Conservation (phyloP, 2,329 filamentous ascomycete species). For the Fusarium graminum region DNA sequence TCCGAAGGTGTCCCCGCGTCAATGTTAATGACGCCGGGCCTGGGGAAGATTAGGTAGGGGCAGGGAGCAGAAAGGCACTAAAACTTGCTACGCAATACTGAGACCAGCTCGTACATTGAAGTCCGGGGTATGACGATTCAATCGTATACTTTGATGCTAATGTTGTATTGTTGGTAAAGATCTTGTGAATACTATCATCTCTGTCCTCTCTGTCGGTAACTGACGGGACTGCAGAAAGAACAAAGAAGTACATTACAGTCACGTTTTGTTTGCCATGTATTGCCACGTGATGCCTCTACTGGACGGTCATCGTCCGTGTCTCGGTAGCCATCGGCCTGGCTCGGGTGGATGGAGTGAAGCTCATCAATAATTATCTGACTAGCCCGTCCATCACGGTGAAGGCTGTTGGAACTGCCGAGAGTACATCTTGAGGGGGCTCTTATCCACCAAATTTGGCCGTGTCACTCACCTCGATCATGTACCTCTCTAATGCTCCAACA, state of each 20-base stretch:
- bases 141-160: too few relatives aligned
- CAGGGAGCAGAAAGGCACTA: not conserved
- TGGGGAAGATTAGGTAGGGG: conserved; percentile 39
- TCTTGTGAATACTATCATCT: too few relatives aligned
- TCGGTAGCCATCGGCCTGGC: conserved; percentile 54
- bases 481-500: conserved; percentile 2
- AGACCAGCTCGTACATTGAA: conserved; percentile 34
- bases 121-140: not conserved
- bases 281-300: not conserved
- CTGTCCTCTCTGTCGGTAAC: too few relatives aligned
- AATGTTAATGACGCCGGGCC: conserved; percentile 41
- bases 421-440: conserved; percentile 3
- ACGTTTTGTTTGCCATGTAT: not conserved
- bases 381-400: too few relatives aligned
- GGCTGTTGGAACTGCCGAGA: conserved; percentile 14
- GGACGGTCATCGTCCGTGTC: conserved; percentile 46
- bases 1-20: conserved; percentile 40
- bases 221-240: not conserved
- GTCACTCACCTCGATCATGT: not conserved
- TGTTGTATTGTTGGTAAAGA: too few relatives aligned
- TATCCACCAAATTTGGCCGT: not conserved
- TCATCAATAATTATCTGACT: not conserved
- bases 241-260: not conserved
- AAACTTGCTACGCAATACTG: conserved; percentile 14
- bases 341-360: conserved; percentile 53